These are phyloP conservation scores for Taphrina deformans DNA, from an alignment of 1,139 yeast genomes.

Conservation along the genomic window DNA sequence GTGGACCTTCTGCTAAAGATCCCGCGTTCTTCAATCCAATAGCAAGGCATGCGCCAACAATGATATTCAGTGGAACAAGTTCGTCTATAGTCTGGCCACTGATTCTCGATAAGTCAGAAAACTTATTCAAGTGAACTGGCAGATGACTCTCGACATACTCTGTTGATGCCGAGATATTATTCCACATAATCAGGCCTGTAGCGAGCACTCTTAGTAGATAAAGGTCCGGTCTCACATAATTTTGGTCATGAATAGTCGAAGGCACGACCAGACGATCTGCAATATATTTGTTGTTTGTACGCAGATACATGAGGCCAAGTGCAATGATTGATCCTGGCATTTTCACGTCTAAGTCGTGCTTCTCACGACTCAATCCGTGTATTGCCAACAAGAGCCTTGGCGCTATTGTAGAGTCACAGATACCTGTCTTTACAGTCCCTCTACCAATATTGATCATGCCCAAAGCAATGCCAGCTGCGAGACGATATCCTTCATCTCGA, in stretches of 20 bases:
- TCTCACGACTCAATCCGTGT: constrained; percentile 58
- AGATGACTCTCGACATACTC: constrained; percentile 58
- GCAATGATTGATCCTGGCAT: constrained; percentile 82
- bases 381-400: constrained; percentile 61
- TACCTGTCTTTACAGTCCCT: constrained; percentile 63
- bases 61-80: constrained; percentile 61
- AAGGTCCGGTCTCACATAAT: constrained; percentile 79
- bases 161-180: constrained; percentile 53
- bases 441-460: constrained; percentile 86
- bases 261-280: constrained; percentile 71
- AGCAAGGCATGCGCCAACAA: constrained; percentile 75
- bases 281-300: constrained; percentile 60
- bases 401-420: constrained; percentile 69
- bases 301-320: constrained; percentile 68
- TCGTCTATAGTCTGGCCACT: constrained; percentile 59
- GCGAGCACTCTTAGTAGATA: constrained; percentile 69
- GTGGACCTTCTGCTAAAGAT: constrained; percentile 57
- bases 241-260: constrained; percentile 58
- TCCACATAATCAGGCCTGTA: constrained; percentile 77
- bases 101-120: constrained; percentile 41
- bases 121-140: neutral
- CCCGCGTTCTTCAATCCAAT: constrained; percentile 79
- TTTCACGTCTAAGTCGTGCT: constrained; percentile 65
- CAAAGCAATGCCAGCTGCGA: constrained; percentile 84
- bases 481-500: constrained; percentile 75